Evolutionary conservation across 768 basidiomycete genomes (phyloP), one percentile per base, ranked within the genome.

Genomic region (Leccinum broughii): DNA sequence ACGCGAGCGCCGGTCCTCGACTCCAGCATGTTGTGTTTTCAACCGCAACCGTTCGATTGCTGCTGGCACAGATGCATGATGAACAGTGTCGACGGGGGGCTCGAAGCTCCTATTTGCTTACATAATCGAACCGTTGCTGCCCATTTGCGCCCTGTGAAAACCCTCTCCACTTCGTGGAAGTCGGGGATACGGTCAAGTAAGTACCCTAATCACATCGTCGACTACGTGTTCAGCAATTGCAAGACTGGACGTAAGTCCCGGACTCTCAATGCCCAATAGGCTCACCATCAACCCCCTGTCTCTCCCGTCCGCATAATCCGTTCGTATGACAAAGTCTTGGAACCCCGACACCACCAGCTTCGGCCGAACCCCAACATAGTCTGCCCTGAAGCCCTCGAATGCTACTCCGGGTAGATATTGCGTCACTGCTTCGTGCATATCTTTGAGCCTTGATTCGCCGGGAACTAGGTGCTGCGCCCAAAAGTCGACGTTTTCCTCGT

Each of bases 241-340:
- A 64, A 98, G 81, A 66, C 85, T 84, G 10, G 90, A 84, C 4
- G 96, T 98, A 70, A 98, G 75, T 0, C 96, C 96, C 0, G 96
- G 96, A 62, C 89, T 92, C 71, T 97, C 94, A 62, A 98, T 94
- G 0, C 95, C 94, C 70, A 94, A 71, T 61, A 97, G 76, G 70
- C 86, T 94, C 65, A 98, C 81, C 86, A 98, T 88, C 60, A 67
- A 59, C 24, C 65, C 69, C 13, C 52, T 50, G 17, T 64, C 69
- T 63, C 68, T 77, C 9, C 68, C 72, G n/a, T 74, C 73, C 1
- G 84, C 80, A 67, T 85, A 84, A 69, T 93, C 86, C 22, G 75
- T 81, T 48, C 88, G 81, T 70, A 93, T 78, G 8, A 86, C 74
- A 68, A 97, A 98, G 70, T 98, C 96, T 59, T 88, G 85, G 75